Percentiles rank a stretch among this genome's conserved stretches.
These are phyloP conservation scores for Scortechinia acanthostroma DNA, from an alignment of 2,329 filamentous ascomycete species.

Conservation along the genomic window DNA sequence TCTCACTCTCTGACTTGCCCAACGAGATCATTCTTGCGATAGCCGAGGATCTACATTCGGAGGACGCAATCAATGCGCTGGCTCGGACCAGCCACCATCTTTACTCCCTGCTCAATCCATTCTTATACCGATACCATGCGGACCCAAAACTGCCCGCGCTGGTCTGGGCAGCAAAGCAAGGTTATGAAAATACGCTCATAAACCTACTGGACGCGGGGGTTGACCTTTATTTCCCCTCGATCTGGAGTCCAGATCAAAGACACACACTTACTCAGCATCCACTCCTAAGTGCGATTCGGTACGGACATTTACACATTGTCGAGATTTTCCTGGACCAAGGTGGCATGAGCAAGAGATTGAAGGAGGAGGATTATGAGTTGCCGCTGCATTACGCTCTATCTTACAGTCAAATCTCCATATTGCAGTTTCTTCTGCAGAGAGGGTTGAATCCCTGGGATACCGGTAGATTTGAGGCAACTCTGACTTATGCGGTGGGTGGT, in stretches of 20 bases:
- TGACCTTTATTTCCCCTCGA: background rate
- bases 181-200: background rate
- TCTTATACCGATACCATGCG: background rate
- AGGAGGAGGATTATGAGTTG: background rate
- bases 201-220: background rate
- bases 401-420: background rate
- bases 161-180: background rate
- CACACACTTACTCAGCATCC: no score
- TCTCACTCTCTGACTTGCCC: no score
- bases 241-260: no score
- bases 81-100: background rate
- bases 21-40: background rate
- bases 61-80: background rate
- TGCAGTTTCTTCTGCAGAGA: background rate
- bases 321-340: background rate
- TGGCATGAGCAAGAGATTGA: background rate
- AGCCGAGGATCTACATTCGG: background rate
- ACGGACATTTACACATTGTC: background rate
- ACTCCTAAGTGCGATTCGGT: no score
- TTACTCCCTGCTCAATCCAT: background rate
- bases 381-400: background rate
- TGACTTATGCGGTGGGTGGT: background rate
- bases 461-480: background rate
- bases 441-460: background rate
- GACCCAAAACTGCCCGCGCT: no score